These are phyloP conservation scores for Ascochyta rabiei DNA, from an alignment of 2,329 filamentous ascomycete species.

Conservation along the genomic window DNA sequence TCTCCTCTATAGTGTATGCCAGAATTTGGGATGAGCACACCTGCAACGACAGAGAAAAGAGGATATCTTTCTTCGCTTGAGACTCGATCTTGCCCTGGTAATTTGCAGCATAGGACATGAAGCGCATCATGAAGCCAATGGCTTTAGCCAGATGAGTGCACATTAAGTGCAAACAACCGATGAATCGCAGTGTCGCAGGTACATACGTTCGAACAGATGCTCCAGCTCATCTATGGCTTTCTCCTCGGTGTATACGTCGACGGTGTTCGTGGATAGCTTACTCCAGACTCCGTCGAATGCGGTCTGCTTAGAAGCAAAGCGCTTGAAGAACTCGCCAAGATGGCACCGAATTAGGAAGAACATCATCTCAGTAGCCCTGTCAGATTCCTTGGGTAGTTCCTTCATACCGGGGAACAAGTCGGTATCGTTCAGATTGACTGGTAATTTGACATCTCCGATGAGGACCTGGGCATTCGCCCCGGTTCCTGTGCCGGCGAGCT, in stretches of 20 bases:
- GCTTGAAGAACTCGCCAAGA: conserved; percentile 49
- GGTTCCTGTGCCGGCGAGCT: conserved; percentile 59
- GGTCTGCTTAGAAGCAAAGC: conserved; percentile 17
- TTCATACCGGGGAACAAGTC: conserved; percentile 53
- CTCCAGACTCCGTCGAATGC: conserved; percentile 35
- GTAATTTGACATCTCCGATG: conserved; percentile 55
- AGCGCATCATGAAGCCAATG: conserved; percentile 52
- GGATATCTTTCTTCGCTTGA: conserved; percentile 45
- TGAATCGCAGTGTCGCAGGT: conserved; percentile 44
- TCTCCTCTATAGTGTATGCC: conserved; percentile 46
- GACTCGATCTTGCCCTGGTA: conserved; percentile 42
- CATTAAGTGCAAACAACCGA: conserved; percentile 54
- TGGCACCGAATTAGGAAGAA: conserved; percentile 53
- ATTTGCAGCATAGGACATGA: conserved; percentile 53
- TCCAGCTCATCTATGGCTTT: conserved; percentile 52
- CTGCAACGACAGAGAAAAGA: conserved; percentile 51
- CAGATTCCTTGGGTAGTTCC: conserved; percentile 49
- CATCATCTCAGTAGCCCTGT: conserved; percentile 57
- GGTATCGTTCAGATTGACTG: conserved; percentile 62
- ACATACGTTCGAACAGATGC: conserved; percentile 47
- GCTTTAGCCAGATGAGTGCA: conserved; percentile 53
- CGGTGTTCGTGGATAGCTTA: conserved; percentile 25
- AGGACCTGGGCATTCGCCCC: conserved; percentile 47
- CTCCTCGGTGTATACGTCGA: conserved; percentile 31
- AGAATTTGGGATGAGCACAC: conserved; percentile 52